phyloP scores from a whole-genome alignment of 1,139 yeast genomes.

The Magnusiomyces sp. region DNA sequence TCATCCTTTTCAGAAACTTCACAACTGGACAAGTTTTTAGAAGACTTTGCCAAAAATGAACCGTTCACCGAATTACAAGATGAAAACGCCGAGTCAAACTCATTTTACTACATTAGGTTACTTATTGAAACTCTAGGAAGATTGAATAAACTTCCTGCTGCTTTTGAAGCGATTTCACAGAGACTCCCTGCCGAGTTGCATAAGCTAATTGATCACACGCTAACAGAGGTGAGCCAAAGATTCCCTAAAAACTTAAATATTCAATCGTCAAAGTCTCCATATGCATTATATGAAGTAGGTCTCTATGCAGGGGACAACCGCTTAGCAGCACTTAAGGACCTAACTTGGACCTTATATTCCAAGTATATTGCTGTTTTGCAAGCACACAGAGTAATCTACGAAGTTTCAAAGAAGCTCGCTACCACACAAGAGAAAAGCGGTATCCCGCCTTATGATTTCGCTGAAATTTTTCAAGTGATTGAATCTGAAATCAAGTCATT shows the following conservation, averaged over 20 bases:
- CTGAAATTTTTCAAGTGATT: constrained; percentile 49
- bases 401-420: constrained; percentile 38
- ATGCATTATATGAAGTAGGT: constrained; percentile 21
- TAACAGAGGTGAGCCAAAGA: constrained; percentile 54
- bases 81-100: constrained; percentile 38
- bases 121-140: constrained; percentile 52
- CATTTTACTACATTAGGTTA: constrained; percentile 49
- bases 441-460: constrained; percentile 37
- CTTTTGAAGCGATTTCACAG: constrained; percentile 47
- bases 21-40: constrained; percentile 39
- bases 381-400: constrained; percentile 58
- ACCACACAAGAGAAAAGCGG: constrained; percentile 20
- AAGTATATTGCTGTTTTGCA: constrained; percentile 59
- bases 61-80: constrained; percentile 21
- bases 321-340: constrained; percentile 54
- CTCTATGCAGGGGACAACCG: constrained; percentile 38
- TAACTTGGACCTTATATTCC: constrained; percentile 60
- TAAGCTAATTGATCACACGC: constrained; percentile 49
- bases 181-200: constrained; percentile 43
- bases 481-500: constrained; percentile 51
- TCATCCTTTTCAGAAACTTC: constrained; percentile 22
- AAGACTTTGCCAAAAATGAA: constrained; percentile 22
- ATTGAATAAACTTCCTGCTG: constrained; percentile 55
- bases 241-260: constrained; percentile 32
- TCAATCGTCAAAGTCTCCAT: constrained; percentile 9